Conservation (phyloP, 2,329 filamentous ascomycete species). For the Colletotrichum sp. region DNA sequence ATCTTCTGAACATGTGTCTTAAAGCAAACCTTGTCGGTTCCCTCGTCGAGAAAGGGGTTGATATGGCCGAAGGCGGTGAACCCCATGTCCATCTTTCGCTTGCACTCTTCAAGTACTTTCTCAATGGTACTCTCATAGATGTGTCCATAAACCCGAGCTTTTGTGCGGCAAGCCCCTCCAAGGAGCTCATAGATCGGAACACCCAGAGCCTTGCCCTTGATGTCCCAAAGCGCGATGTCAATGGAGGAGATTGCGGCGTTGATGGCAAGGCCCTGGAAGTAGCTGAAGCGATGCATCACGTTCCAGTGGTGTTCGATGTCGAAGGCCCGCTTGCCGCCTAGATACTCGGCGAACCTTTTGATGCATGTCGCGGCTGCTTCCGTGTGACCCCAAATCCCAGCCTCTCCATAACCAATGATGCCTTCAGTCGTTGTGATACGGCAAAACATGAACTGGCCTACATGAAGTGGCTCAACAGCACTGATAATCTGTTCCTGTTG, state of each 20-base stretch:
- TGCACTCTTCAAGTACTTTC: neutral
- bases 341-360: neutral
- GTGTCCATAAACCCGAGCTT: neutral
- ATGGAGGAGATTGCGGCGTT: slow-evolving; percentile 19
- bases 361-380: neutral
- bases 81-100: neutral
- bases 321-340: neutral
- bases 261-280: slow-evolving; percentile 18
- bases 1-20: neutral
- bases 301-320: slow-evolving; percentile 21
- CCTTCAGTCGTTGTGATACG: neutral
- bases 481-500: neutral
- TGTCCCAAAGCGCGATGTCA: slow-evolving; percentile 15
- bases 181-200: neutral
- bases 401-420: neutral
- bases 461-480: neutral
- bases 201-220: neutral
- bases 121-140: neutral
- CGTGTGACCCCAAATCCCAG: neutral
- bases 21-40: neutral
- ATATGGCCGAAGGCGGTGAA: neutral
- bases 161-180: neutral
- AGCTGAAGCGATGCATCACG: slow-evolving; percentile 22
- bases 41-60: neutral
- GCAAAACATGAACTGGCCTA: neutral